These are phyloP conservation scores for Pelargonium nanum DNA, from an alignment of 345 rosid genomes.

Conservation along the genomic window DNA sequence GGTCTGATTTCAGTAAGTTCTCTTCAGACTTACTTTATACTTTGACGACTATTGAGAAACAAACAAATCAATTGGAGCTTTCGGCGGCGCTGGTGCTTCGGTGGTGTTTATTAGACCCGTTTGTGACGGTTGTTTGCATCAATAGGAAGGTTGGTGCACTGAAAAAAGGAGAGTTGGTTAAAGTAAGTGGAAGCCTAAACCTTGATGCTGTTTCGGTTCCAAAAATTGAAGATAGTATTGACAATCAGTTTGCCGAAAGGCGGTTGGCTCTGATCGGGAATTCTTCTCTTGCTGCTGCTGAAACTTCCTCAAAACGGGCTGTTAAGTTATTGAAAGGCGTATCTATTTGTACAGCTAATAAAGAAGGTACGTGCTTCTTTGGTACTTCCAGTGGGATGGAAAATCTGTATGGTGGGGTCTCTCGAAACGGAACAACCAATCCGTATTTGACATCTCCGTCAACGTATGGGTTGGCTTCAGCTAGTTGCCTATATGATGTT, in stretches of 20 bases:
- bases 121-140: constrained; percentile 64
- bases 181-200: constrained; percentile 38
- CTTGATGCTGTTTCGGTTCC: constrained; percentile 17
- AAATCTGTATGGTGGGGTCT: constrained; percentile 12
- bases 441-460: constrained; percentile 12
- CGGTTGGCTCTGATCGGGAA: constrained; percentile 16
- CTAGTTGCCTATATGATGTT: constrained; percentile 14
- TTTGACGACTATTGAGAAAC: constrained; percentile 45
- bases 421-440: constrained; percentile 10
- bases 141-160: constrained; percentile 61
- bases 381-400: constrained; percentile 16
- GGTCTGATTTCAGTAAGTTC: constrained; percentile 59
- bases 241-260: constrained; percentile 12
- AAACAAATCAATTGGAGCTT: constrained; percentile 30
- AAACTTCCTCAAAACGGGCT: constrained; percentile 22
- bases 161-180: constrained; percentile 65
- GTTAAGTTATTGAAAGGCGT: constrained; percentile 16
- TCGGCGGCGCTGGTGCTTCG: constrained; percentile 36
- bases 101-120: constrained; percentile 83
- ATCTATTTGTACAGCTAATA: constrained; percentile 14
- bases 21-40: constrained; percentile 51
- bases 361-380: constrained; percentile 10
- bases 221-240: constrained; percentile 12
- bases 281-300: constrained; percentile 20
- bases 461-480: constrained; percentile 20